Base-by-base conservation (phyloP, 192 early-diverging fungal genomes). In the Haplosporangium gracile region DNA sequence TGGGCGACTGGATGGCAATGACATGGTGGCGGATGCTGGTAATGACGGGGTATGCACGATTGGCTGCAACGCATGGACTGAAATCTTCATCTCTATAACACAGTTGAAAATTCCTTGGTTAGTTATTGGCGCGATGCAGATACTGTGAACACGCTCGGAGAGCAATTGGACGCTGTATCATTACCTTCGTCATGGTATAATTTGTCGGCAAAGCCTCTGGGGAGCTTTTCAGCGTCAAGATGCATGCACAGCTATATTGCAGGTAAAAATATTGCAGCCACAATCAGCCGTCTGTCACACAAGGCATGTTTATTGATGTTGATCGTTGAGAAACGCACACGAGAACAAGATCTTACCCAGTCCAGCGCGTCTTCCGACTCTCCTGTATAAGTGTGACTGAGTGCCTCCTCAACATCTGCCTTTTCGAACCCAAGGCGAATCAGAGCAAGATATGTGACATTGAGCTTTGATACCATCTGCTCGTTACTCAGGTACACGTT, bases 191-290 rank as follows among this genome's bases (percentile, higher is more conserved):
- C 90, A 47, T 88, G 83, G 71, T 88, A 92, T 18, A 87, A 65
- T 32, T 91, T 93, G 68, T 90, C 91, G 22, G 74, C 85, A 72
- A 90, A 91, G 43, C 90, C 89, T 51, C 85, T 39, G 4, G 91
- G 91, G 47, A 91, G 80, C 9, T 78, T 76, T 34, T 90, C 89
- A 63, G 88, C 88, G 38, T 90, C 81, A 45, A 87, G 20, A 73
- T 74, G 70, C 70, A 79, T 81, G 70, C 75, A 86, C 15, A 90
- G 76, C 76, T 81, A 78, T 40, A 60, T 18, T 29, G 1, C 38
- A 24, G 75, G 11, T 2, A 63, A 36, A 38, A 51, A 3, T 1
- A 65, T 65, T 0, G 5, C 3, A 60, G 20, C 51, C n/a, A 63
- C 29, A 47, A 36, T 18, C 60, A 43, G 24, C 26, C 22, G 16